Evolutionary conservation across 2,329 filamentous ascomycete genomes (phyloP).

Genomic region (Talaromyces marneffei): DNA sequence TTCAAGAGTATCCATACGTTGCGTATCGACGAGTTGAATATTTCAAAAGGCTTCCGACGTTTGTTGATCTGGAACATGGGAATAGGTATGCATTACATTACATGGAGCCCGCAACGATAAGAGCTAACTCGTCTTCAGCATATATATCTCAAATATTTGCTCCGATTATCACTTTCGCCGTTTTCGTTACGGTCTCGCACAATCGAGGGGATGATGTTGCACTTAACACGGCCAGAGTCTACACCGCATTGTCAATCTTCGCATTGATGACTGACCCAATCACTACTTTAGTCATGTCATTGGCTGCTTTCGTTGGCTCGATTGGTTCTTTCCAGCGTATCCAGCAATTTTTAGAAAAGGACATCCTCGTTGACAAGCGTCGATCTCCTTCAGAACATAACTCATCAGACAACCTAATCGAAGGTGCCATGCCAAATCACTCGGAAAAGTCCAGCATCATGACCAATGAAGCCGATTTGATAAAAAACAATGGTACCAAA

Average conservation of each 20-base stretch:
- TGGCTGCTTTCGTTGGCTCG: constrained; percentile 33
- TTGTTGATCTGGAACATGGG: constrained; percentile 39
- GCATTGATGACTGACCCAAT: constrained; percentile 23
- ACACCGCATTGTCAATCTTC: constrained; percentile 25
- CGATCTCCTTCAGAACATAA: neutral
- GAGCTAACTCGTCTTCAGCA: constrained; percentile 18
- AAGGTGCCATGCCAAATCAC: constrained; percentile 19
- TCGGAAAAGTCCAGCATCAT: constrained; percentile 21
- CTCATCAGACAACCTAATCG: constrained; percentile 10
- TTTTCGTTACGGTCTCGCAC: constrained; percentile 20
- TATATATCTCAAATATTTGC: constrained; percentile 39
- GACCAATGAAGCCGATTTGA: constrained; percentile 21
- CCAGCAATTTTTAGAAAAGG: constrained; percentile 30
- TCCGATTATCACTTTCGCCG: constrained; percentile 26
- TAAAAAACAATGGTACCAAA: constrained; percentile 9
- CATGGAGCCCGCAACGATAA: neutral
- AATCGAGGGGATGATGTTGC: constrained; percentile 16
- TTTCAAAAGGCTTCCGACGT: constrained; percentile 39
- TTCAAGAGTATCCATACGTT: constrained; percentile 35
- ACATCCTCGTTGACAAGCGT: constrained; percentile 12
- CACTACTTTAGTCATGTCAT: constrained; percentile 20
- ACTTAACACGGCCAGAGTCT: constrained; percentile 25
- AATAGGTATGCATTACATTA: constrained; percentile 25
- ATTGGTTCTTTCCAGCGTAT: constrained; percentile 40
- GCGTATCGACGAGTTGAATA: constrained; percentile 36